phyloP scores from a whole-genome alignment of 2,329 filamentous ascomycete species.

The Monilinia aucupariae region DNA sequence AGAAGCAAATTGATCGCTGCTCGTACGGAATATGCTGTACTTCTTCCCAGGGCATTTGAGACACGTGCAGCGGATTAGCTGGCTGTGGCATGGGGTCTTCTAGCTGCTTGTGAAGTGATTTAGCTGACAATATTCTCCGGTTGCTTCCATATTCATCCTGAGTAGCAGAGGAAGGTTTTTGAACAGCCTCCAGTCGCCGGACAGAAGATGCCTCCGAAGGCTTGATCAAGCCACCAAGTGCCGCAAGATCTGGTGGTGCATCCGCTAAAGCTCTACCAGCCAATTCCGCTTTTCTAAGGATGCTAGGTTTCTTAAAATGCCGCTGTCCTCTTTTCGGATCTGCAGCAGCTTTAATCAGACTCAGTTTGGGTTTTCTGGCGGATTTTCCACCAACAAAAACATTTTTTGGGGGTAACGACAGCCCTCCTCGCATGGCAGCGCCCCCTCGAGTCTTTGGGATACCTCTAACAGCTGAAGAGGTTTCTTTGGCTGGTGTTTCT shows the following conservation, averaged over 20 bases:
- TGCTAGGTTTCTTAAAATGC: constrained; percentile 38
- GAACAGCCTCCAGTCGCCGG: constrained; percentile 18
- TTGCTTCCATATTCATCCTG: not conserved
- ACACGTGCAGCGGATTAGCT: constrained; percentile 5
- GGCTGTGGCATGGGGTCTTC: not conserved
- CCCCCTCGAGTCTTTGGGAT: constrained; percentile 7
- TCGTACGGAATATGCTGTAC: constrained; percentile 9
- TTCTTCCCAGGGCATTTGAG: constrained; percentile 6
- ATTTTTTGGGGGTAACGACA: constrained; percentile 21
- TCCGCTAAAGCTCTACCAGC: constrained; percentile 43
- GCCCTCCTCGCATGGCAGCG: constrained; percentile 25
- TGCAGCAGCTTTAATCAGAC: constrained; percentile 29
- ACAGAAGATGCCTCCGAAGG: constrained; percentile 21
- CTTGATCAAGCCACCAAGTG: constrained; percentile 27
- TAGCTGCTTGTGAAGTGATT: not conserved
- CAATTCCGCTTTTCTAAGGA: constrained; percentile 41
- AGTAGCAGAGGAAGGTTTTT: constrained; percentile 12
- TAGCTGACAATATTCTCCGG: not conserved
- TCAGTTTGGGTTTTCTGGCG: constrained; percentile 19
- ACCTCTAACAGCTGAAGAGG: not conserved
- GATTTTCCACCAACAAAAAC: constrained; percentile 24
- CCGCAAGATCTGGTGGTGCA: constrained; percentile 36
- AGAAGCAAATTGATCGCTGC: constrained; percentile 1
- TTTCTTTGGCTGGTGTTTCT: not conserved
- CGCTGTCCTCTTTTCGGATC: constrained; percentile 41